A percentile compares a stretch with the other conserved stretches of the same genome.
These are phyloP conservation scores for Rhizoctonia solani DNA, from an alignment of 1,284 basidiomycete species.

Conservation along the genomic window DNA sequence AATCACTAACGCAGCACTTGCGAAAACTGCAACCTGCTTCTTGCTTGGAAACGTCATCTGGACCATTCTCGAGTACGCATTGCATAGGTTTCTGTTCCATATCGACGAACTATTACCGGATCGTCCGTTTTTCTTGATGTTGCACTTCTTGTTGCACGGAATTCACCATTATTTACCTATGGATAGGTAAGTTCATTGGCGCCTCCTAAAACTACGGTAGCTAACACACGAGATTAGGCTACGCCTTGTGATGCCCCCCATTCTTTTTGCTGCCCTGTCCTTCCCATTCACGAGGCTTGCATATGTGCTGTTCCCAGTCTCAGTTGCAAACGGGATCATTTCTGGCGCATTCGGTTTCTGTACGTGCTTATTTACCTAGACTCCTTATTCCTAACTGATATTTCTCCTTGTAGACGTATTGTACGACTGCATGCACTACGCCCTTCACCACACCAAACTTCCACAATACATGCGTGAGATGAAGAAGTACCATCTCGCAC, in stretches of 20 bases:
- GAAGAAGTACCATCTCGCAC: conserved; percentile 99
- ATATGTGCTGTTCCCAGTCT: conserved; percentile 79
- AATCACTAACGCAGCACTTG: conserved; percentile 49
- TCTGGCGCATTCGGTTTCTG: conserved; percentile 90
- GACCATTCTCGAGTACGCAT: conserved; percentile 93
- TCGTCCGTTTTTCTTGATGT: conserved; percentile 71
- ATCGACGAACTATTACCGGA: conserved; percentile 91
- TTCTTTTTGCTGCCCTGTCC: conserved; percentile 78
- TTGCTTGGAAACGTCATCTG: conserved; percentile 85
- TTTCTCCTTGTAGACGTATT: conserved; percentile 62
- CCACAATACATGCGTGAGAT: conserved; percentile 86
- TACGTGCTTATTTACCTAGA: conserved; percentile 50
- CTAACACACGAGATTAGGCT: conserved; percentile 53
- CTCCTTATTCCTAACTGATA: conserved; percentile 1
- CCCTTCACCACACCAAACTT: conserved; percentile 88
- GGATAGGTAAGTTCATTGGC: conserved; percentile 66
- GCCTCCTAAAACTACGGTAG: neutral
- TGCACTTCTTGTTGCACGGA: conserved; percentile 95
- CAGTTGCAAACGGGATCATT: conserved; percentile 92
- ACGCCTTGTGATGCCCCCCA: conserved; percentile 96
- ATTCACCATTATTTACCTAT: conserved; percentile 98
- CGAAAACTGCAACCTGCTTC: conserved; percentile 66
- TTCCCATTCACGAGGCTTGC: conserved; percentile 89
- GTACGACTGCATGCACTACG: conserved; percentile 93
- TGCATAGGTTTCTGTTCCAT: conserved; percentile 99